A percentile compares a stretch with the other conserved stretches of the same genome.
These are phyloP conservation scores for Hericium rajendrae DNA, from an alignment of 768 basidiomycete species.

Conservation along the genomic window DNA sequence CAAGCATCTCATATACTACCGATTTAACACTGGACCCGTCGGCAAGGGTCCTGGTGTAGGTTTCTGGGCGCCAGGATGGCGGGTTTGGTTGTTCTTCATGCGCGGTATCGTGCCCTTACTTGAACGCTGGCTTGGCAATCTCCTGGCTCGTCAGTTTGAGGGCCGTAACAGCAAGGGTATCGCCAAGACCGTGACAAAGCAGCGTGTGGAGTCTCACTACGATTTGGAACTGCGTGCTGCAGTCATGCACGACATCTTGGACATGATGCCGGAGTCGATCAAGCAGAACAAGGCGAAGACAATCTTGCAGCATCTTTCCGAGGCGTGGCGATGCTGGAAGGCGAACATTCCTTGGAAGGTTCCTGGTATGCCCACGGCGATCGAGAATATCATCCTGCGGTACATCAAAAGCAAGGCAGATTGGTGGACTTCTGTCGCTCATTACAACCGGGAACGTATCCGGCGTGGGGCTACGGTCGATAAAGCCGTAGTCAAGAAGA, in stretches of 20 bases:
- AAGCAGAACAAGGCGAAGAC: constrained; percentile 99
- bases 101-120: constrained; percentile 96
- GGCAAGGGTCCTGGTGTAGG: constrained; percentile 98
- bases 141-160: constrained; percentile 97
- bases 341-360: constrained; percentile 99
- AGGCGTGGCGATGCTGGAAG: constrained; percentile 98
- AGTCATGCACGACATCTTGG: constrained; percentile 99
- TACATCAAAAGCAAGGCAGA: constrained; percentile 99
- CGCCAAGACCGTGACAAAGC: constrained; percentile 98
- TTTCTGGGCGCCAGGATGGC: constrained; percentile 99
- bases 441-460: constrained; percentile 97
- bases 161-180: constrained; percentile 94
- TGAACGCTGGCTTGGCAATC: constrained; percentile 94
- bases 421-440: constrained; percentile 98
- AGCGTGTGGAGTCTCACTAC: constrained; percentile 97
- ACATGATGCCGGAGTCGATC: constrained; percentile 99
- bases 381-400: constrained; percentile 96
- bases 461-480: constrained; percentile 94
- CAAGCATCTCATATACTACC: constrained; percentile 96
- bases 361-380: constrained; percentile 98
- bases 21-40: constrained; percentile 99
- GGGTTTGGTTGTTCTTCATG: constrained; percentile 99
- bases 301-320: constrained; percentile 93
- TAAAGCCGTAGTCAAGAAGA: constrained; percentile 99
- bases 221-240: constrained; percentile 95